Base-by-base conservation (phyloP, 805 yeast genomes). In the Suhomyces pyralidae region DNA sequence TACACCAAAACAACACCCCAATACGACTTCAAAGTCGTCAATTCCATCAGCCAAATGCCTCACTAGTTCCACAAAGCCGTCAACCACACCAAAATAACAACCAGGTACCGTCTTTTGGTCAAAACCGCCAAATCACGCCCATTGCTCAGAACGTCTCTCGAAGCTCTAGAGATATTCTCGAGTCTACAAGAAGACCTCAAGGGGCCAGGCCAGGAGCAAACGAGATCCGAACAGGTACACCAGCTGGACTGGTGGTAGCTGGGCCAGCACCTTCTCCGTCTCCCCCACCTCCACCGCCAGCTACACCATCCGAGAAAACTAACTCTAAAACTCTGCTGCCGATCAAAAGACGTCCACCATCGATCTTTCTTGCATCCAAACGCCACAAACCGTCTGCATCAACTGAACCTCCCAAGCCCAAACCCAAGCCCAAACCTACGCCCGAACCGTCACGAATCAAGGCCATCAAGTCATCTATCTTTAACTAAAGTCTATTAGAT, bases 381-480 rank as follows among this genome's bases (percentile, higher is more conserved):
- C 52, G 58, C 22, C 46, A 46, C 14, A 20, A 14, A 25, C 49
- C 49, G 7, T 15, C 19, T n/a, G 48, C 30, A 45, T 17, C 36
- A 6, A 2, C 8, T 3, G 30, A 7, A 46, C 45, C 36, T 15
- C 58, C 58, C 49, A 38, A 43, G 25, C 53, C 58, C 25, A 38
- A 40, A 45, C 45, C 47, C 25, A 38, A 40, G 43, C 45, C 47
- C 2, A 22, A 15, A 19, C 42, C 42, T 10, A 24, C 22, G 42
- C 44, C 51, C 22, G 36, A 47, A 5, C 54, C 63, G 8, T 50
- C 63, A 5, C 51, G 55, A 48, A 57, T 63, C 20, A 64, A 61
- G 46, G 56, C 70, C 25, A 58, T 68, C 26, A 64, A 60, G 51
- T 68, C 73, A 10, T 70, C 73, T 26, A 62, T 70, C 34, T 69